A percentile compares a stretch with the other conserved stretches of the same genome.
Conservation (phyloP, 1,284 basidiomycete species). For the Marasmius sp. region DNA sequence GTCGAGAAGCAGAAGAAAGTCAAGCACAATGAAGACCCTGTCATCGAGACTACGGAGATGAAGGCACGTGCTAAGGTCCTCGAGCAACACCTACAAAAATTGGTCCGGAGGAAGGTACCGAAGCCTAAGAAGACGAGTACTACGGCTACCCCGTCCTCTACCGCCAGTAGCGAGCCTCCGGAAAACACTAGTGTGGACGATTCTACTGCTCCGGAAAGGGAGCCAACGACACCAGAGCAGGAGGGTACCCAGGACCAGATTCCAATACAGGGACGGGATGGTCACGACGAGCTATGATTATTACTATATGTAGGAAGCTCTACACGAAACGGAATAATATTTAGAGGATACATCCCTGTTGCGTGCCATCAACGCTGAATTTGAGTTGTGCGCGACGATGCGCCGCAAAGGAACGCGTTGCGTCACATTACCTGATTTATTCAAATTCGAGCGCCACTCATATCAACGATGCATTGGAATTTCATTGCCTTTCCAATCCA, state of each 20-base stretch:
- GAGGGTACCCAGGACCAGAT: slow-evolving; percentile 11
- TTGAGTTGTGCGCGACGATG: no score
- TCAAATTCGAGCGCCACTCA: no score
- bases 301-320: neutral
- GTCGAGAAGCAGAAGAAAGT: slow-evolving; percentile 80
- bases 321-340: no score
- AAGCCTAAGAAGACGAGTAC: slow-evolving; percentile 52
- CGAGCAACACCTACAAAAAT: slow-evolving; percentile 69
- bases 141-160: slow-evolving; percentile 24
- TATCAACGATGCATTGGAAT: no score
- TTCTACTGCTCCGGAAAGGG: neutral
- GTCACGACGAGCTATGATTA: slow-evolving; percentile 12
- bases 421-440: no score
- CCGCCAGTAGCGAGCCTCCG: neutral
- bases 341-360: no score
- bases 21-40: slow-evolving; percentile 76
- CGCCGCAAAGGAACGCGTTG: no score
- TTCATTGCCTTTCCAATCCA: no score
- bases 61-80: slow-evolving; percentile 77
- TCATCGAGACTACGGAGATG: slow-evolving; percentile 81
- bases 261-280: slow-evolving; percentile 8
- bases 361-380: no score
- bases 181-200: neutral
- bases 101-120: slow-evolving; percentile 67
- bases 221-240: slow-evolving; percentile 4